phyloP scores from a whole-genome alignment of 371 early-diverging fungal genomes.

The Aphelidium insulamus region DNA sequence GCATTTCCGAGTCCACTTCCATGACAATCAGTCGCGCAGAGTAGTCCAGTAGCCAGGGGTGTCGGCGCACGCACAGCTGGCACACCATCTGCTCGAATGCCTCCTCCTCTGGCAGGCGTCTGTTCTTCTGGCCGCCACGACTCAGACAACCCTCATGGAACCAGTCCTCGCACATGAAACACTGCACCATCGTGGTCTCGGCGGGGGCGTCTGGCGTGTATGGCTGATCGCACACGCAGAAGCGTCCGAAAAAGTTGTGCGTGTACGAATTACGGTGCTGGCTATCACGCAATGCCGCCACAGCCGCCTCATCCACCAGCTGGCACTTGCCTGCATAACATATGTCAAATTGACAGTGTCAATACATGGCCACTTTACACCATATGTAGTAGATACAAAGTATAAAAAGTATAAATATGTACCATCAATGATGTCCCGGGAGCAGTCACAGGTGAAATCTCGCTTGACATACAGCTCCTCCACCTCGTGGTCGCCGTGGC shows the following conservation, averaged over 20 bases:
- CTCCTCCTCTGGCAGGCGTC: too few species aligned
- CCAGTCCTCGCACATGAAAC: slow-evolving; percentile 66
- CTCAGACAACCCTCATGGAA: slow-evolving; percentile 64
- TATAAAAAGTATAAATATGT: neutral
- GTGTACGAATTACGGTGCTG: slow-evolving; percentile 52
- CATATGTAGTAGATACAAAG: slow-evolving; percentile 1
- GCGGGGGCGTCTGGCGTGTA: slow-evolving; percentile 56
- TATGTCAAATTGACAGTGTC: too few species aligned
- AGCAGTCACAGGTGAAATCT: slow-evolving; percentile 68
- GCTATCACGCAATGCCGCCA: slow-evolving; percentile 24
- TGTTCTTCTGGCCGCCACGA: too few species aligned
- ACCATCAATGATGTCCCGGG: slow-evolving; percentile 10
- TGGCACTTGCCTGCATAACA: slow-evolving; percentile 7
- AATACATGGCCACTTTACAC: too few species aligned
- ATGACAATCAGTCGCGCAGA: too few species aligned
- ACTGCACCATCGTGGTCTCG: slow-evolving; percentile 56
- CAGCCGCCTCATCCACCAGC: slow-evolving; percentile 11
- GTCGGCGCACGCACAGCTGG: too few species aligned
- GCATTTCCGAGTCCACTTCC: too few species aligned
- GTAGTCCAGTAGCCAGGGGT: too few species aligned
- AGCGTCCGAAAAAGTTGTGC: slow-evolving; percentile 52
- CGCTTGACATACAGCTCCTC: slow-evolving; percentile 64
- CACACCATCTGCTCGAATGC: too few species aligned
- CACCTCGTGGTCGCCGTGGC: slow-evolving; percentile 53
- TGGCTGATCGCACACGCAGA: slow-evolving; percentile 50